Evolutionary conservation across 2,329 filamentous ascomycete species (phyloP).

Genomic region (Trichoderma breve): DNA sequence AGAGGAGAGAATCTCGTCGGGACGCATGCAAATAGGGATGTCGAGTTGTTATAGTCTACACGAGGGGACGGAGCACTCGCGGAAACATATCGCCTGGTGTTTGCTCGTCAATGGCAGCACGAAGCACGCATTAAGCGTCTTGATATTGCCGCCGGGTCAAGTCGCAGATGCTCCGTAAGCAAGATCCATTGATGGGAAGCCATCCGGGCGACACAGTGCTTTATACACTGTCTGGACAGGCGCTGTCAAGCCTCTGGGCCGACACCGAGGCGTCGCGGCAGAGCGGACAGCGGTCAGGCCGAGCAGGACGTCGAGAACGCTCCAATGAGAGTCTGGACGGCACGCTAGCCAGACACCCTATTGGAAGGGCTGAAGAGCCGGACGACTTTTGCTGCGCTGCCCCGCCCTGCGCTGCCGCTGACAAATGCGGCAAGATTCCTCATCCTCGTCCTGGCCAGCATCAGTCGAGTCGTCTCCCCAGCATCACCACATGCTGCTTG

Average conservation of each 20-base stretch:
- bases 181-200: neutral
- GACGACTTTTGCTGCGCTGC: conserved; percentile 3
- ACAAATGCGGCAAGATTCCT: conserved; percentile 22
- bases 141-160: neutral
- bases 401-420: conserved; percentile 13
- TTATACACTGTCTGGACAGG: neutral
- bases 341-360: neutral
- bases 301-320: neutral
- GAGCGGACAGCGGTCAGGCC: conserved; percentile 15
- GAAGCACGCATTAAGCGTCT: neutral
- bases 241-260: neutral
- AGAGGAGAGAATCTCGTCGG: too few species aligned
- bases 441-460: neutral
- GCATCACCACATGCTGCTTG: neutral
- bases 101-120: neutral
- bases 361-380: conserved; percentile 17
- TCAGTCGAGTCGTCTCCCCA: neutral
- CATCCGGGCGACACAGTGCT: neutral
- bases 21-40: neutral
- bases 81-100: neutral
- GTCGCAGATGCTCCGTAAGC: neutral
- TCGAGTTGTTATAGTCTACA: neutral
- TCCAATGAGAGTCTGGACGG: neutral
- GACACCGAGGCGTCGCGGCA: conserved; percentile 12
- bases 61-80: neutral